Percentiles rank a stretch among this genome's conserved stretches.
Evolutionary conservation across 2,329 filamentous ascomycete species (phyloP).

Genomic region (Phyllosticta citribraziliensis): DNA sequence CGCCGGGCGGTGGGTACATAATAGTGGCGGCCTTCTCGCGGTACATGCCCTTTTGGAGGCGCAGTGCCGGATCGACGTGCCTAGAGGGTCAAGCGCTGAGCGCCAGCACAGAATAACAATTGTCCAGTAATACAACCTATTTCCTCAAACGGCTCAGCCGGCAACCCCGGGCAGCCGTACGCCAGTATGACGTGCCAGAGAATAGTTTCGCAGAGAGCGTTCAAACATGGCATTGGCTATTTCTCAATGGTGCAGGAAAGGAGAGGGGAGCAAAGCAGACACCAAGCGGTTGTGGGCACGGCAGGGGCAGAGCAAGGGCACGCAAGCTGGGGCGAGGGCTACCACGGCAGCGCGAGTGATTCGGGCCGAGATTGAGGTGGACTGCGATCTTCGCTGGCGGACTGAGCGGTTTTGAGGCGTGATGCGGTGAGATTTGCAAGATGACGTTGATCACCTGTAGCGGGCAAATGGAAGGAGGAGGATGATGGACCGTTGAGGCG

Average conservation of each 20-base stretch:
- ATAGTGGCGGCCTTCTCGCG: not conserved
- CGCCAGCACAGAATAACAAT: not conserved
- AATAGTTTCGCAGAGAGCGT: too few species aligned
- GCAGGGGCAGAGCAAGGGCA: not conserved
- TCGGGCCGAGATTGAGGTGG: slow-evolving; percentile 10
- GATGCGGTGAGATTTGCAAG: slow-evolving; percentile 8
- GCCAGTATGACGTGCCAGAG: too few species aligned
- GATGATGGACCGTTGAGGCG: not conserved
- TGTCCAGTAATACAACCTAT: not conserved
- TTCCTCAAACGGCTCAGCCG: too few species aligned
- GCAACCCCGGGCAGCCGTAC: too few species aligned
- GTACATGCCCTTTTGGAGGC: not conserved
- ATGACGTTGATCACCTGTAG: not conserved
- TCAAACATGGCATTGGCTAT: not conserved
- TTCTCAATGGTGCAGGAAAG: not conserved
- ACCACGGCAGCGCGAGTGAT: not conserved
- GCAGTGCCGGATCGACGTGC: not conserved
- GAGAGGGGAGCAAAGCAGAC: not conserved
- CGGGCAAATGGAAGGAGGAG: not conserved
- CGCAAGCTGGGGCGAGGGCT: slow-evolving; percentile 1
- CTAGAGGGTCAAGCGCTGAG: not conserved
- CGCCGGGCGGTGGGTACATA: not conserved
- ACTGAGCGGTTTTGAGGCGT: not conserved
- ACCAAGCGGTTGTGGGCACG: not conserved
- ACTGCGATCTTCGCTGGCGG: slow-evolving; percentile 9